Evolutionary conservation across 345 rosid genomes (phyloP).

Genomic region (Garcia nutans): DNA sequence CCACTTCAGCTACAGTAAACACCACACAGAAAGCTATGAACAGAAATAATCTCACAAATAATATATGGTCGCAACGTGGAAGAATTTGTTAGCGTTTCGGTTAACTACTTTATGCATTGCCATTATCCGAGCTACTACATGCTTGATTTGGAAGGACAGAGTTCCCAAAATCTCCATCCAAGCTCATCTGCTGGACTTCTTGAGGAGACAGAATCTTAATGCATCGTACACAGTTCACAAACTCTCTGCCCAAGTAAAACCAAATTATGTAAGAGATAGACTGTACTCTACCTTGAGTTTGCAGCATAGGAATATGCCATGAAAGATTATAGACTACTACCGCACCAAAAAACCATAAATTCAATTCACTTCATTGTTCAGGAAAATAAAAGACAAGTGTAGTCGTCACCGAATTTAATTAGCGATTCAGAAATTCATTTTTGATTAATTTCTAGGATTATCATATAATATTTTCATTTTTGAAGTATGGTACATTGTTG

Average conservation of each 20-base stretch:
- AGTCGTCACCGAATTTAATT: not conserved
- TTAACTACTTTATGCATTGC: slow-evolving; percentile 33
- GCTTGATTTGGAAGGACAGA: slow-evolving; percentile 54
- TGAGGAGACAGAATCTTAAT: slow-evolving; percentile 73
- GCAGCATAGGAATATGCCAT: no score
- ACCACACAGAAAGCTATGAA: slow-evolving; percentile 23
- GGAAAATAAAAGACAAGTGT: not conserved
- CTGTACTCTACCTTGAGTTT: not conserved
- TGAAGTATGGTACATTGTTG: no score
- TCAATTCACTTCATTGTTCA: not conserved
- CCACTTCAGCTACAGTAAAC: not conserved
- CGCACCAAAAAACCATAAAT: not conserved
- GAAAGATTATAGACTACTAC: not conserved
- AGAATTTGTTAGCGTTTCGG: slow-evolving; percentile 24
- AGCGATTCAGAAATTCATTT: not conserved
- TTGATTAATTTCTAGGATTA: not conserved
- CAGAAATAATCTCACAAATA: slow-evolving; percentile 15
- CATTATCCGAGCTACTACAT: slow-evolving; percentile 69
- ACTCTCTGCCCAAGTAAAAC: slow-evolving; percentile 46
- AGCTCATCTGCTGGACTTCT: slow-evolving; percentile 79
- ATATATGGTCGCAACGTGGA: slow-evolving; percentile 6
- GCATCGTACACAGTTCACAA: slow-evolving; percentile 62
- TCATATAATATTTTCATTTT: not conserved
- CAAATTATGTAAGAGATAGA: slow-evolving; percentile 1
- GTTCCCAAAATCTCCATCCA: slow-evolving; percentile 64